Evolutionary conservation across 2,329 filamentous ascomycete species (phyloP).

Genomic region (Kalaharituber pfeilii): DNA sequence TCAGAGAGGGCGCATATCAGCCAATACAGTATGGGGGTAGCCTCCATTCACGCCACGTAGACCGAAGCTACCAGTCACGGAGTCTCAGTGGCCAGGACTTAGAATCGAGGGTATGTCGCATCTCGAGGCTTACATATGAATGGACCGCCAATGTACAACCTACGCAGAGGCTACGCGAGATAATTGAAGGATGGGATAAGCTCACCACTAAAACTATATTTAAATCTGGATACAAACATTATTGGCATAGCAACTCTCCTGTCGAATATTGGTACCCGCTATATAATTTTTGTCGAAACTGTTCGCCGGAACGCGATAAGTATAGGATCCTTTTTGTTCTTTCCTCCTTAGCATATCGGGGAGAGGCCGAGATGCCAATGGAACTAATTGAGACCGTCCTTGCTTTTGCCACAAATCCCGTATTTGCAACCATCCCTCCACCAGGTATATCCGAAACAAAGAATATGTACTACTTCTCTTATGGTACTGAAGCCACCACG

Average conservation of each 20-base stretch:
- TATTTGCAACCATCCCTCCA: background rate
- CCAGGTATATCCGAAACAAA: conserved; percentile 1
- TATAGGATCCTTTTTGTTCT: conserved; percentile 24
- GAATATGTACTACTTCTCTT: conserved; percentile 5
- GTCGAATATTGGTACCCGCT: conserved; percentile 19
- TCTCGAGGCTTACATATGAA: background rate
- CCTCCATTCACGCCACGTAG: background rate
- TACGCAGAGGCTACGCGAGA: background rate
- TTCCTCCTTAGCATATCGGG: conserved; percentile 20
- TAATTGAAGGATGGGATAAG: conserved; percentile 10
- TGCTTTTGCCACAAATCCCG: conserved; percentile 21
- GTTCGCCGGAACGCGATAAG: conserved; percentile 11
- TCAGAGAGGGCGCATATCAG: background rate
- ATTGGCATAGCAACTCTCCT: conserved; percentile 11
- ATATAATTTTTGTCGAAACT: conserved; percentile 15
- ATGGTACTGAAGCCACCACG: background rate
- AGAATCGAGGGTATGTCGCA: background rate
- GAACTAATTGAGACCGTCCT: conserved; percentile 24
- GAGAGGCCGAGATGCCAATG: conserved; percentile 13
- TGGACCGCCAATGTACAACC: background rate
- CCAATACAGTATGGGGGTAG: background rate
- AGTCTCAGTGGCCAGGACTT: background rate
- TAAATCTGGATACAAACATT: conserved; percentile 15
- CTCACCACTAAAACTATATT: conserved; percentile 2
- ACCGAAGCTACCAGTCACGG: background rate